phyloP scores from a whole-genome alignment of 768 basidiomycete genomes.

The Naematelia aurantialba region DNA sequence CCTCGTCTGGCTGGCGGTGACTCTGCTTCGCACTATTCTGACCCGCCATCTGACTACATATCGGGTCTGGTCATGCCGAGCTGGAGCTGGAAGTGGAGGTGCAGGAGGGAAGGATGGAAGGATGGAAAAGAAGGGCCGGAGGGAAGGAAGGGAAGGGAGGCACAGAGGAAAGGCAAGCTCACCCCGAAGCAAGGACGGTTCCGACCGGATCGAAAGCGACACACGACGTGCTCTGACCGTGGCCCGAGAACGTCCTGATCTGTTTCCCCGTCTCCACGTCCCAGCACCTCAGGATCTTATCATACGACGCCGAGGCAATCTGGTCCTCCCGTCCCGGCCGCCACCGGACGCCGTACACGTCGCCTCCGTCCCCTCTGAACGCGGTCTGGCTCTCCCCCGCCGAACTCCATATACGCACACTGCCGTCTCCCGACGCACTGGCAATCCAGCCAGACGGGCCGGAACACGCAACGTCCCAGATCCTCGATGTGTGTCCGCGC shows the following conservation, averaged over 20 bases:
- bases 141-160: no score
- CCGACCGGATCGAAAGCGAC: constrained; percentile 41
- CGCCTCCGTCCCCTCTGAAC: constrained; percentile 39
- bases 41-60: no score
- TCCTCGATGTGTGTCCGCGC: constrained; percentile 40
- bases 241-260: constrained; percentile 48
- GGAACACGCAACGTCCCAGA: constrained; percentile 38
- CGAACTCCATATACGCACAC: constrained; percentile 41
- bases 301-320: constrained; percentile 43
- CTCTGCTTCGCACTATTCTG: no score
- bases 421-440: constrained; percentile 44
- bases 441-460: constrained; percentile 12
- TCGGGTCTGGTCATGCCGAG: no score
- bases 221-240: constrained; percentile 38
- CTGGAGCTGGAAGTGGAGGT: no score
- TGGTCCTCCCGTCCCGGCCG: constrained; percentile 37
- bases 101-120: no score
- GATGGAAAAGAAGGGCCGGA: no score
- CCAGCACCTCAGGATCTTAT: constrained; percentile 44
- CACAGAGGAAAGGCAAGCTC: constrained; percentile 2
- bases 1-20: not conserved
- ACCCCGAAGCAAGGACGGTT: constrained; percentile 46
- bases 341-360: constrained; percentile 48
- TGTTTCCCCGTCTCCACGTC: constrained; percentile 42
- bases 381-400: constrained; percentile 18